Evolutionary conservation across 371 early-diverging fungal genomes (phyloP), one percentile per base, ranked within the genome.

Genomic region (Parasitella parasitica): DNA sequence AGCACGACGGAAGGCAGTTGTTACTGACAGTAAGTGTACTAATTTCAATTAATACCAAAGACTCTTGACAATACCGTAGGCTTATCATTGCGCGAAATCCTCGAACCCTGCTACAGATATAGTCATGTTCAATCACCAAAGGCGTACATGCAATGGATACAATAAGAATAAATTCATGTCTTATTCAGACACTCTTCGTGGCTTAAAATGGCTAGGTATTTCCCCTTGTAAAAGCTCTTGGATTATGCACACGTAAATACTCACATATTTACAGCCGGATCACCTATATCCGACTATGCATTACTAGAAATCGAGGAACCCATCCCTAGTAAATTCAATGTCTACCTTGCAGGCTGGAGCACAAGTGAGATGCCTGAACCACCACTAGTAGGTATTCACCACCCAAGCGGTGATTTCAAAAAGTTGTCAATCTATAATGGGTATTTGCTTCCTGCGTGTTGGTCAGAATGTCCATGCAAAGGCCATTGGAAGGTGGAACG

Each of bases 41-140:
- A n/a, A n/a, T n/a, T n/a, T n/a, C n/a, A n/a, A n/a, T n/a, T n/a
- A n/a, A n/a, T n/a, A n/a, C n/a, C 37, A 26, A 49, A 7, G 24
- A 12, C 16, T 8, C 8, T 32, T 13, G 24, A 3, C 32, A 6
- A 34, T 9, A 30, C 0, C 11, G 12, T 61, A 80, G 80, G 83
- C 83, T 0, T 62, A 77, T 52, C 83, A 83, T 43, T 83, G 83
- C 39, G 38, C 71, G 8, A 72, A 71, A 26, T 27, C 43, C 0
- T 74, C 61, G 12, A 71, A 80, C 41, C 70, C 73, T 3, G 62
- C 56, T 8, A 67, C 62, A 2, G 78, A 82, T 57, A 35, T 83
- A n/a, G 71, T 81, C 39, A 75, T 76, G 80, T 81, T 83, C 52
- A 83, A 83, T 38, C 71, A 81, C 53, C 70, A 83, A 46, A 69